Evolutionary conservation across 176 grass and related monocot genomes (phyloP), one percentile per base, ranked within the genome.

Genomic region (Triticum dicoccoides): DNA sequence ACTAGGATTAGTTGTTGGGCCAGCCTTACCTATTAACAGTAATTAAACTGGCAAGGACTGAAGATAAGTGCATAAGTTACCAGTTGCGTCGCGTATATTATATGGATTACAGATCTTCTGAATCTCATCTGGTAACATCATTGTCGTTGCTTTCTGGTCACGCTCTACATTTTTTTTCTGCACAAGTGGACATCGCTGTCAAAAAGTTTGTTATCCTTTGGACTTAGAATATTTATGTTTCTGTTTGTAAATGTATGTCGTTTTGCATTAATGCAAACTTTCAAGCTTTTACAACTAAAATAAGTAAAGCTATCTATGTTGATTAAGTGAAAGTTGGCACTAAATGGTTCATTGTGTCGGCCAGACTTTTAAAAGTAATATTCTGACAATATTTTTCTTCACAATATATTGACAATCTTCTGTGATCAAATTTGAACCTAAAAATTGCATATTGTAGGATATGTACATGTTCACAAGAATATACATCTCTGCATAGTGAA

Each of bases 81-180:
- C 58, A 38, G n/a, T 74, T 74, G 21, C 25, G 58, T 44, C 24
- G 42, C 11, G 17, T 4, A 23, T 89, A 85, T 74, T 80, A 80
- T 85, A 85, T 81, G 77, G 30, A 12, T 11, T 25, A 14, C 33
- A 87, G 81, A 91, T 91, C 89, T 85, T 73, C 10, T 5, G 69
- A 77, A 91, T 87, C 85, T 91, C 76, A 62, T 84, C 86, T 49
- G 20, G 37, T 38, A 39, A 11, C 81, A 41, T 59, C 74, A 76
- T 80, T 63, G 54, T 25, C 75, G 69, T 70, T 84, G 47, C 61
- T 91, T 77, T 88, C 76, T 64, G 61, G 61, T 84, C 61, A 69
- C 6, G 11, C 11, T 20, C 35, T 69, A 67, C 7, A 30, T 23
- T 69, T 75, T 66, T 42, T 49, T 24, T 35, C 29, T 30, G 29